Percentiles rank a stretch among this genome's conserved stretches.
Evolutionary conservation across 2,329 filamentous ascomycete genomes (phyloP).

Genomic region (Neofusicoccum parvum): DNA sequence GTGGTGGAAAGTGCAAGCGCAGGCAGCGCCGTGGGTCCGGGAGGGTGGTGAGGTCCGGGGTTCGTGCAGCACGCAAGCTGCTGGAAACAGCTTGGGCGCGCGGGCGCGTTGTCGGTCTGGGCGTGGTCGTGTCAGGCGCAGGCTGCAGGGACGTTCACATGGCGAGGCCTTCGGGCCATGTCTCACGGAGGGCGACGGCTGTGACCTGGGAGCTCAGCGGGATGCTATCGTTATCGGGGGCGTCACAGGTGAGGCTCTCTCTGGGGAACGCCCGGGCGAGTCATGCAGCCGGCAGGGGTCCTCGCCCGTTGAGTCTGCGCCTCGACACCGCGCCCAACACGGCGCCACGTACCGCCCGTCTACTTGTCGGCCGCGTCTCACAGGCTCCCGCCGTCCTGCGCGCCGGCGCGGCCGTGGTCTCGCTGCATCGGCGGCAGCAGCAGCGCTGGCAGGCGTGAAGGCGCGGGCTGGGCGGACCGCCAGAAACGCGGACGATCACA

Average conservation of each 20-base stretch:
- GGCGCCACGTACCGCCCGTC: constrained; percentile 1
- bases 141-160: neutral
- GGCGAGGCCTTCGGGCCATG: neutral
- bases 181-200: constrained; percentile 1
- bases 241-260: constrained; percentile 9
- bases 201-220: constrained; percentile 3
- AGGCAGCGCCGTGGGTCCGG: neutral
- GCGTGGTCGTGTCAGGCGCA: constrained; percentile 11
- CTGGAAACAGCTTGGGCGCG: neutral
- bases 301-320: neutral
- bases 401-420: neutral
- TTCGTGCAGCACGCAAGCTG: constrained; percentile 8
- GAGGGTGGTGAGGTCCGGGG: constrained; percentile 9
- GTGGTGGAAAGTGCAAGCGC: neutral
- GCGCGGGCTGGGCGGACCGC: neutral
- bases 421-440: neutral
- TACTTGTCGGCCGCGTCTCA: neutral
- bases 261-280: constrained; percentile 11
- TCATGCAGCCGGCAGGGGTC: constrained; percentile 5
- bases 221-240: constrained; percentile 16
- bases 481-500: neutral
- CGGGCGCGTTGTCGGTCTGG: constrained; percentile 5
- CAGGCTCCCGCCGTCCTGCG: neutral
- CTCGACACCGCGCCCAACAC: neutral
- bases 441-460: neutral